Evolutionary conservation across 345 rosid genomes (phyloP), one percentile per base, ranked within the genome.

Genomic region (Euclidium syriacum): DNA sequence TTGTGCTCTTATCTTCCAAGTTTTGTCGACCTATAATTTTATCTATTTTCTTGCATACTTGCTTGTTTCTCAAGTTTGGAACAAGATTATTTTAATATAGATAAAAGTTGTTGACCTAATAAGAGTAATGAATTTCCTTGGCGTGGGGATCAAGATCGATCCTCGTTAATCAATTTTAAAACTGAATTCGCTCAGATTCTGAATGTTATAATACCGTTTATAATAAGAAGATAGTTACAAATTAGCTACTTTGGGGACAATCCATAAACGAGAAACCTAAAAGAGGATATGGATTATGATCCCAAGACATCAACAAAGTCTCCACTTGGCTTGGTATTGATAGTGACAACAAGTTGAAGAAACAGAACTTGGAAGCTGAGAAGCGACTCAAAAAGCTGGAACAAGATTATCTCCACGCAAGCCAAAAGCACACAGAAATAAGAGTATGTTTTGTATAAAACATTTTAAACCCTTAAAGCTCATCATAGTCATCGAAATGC

Each of bases 371-470:
- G 2, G 64, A 67, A 27, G 71, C 64, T 27, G 42, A 48, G 56
- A 67, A 47, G 18, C 57, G 51, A 36, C 64, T 57, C 25, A 48
- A 34, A 4, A 54, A 55, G 39, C 22, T 65, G 46, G 62, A 65
- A 25, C 44, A 46, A 65, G 71, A 38, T 22, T 35, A 66, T 47
- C 64, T 66, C 41, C 63, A 56, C 67, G 14, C 25, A 56, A 19
- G 24, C 8, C 58, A 54, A 22, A 57, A 46, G 43, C 18, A 59
- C 62, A 64, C 49, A 61, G 49, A 79, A 69, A 38, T 44, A 15
- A 10, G 11, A 64, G 52, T 50, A 50, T 11, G 65, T 67, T 32
- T 16, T 49, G 5, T 29, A 5, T 2, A 4, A 34, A 19, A 55
- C 12, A 44, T 34, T n/a, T 2, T 35, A 17, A 25, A 16, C 15